Base-by-base conservation (phyloP, 148 eudicot genomes). In the Rheum nobile region DNA sequence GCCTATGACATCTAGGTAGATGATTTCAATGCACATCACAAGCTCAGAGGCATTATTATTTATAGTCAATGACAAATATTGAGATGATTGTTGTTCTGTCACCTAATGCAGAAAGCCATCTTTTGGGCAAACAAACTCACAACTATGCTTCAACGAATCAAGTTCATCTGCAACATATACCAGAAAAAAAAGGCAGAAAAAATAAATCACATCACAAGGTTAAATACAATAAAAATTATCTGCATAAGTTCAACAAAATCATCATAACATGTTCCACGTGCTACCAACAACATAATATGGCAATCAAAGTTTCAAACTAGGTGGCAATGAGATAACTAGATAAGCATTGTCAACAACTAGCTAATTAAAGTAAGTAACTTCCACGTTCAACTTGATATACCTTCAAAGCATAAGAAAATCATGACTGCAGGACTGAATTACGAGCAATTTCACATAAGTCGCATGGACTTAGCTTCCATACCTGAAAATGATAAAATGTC, bases 81-180 rank as follows among this genome's bases (percentile, higher is more conserved):
- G 13, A 16, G 22, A 35, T 34, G 14, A 68, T 24, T 50, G 38
- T 16, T 42, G 28, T 69, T 73, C 67, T 71, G 61, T 79, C 77
- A 90, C 98, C 96, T 93, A 96, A 50, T 89, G 90, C 79, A 87
- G 67, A 81, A 90, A 93, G 26, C 92, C 95, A 83, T 95, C 98
- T 80, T 95, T 95, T 44, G 98, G 98, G 81, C 89, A 84, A 75
- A 86, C 92, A 76, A 74, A 84, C 71, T 89, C 88, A 77, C 85
- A 87, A 82, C 97, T 85, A 79, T 88, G 79, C 67, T 89, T 77
- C 74, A 95, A 81, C 28, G 93, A 86, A 75, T 88, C 93, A 74
- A 95, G 83, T 26, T 93, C 98, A 87, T 78, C 98, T 94, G 95
- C 75, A 65, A 65, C 22, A 65, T 65, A 57, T 28, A 54, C 9